These are phyloP conservation scores for Ambrosiella cleistominuta DNA, from an alignment of 2,329 filamentous ascomycete genomes.

Conservation along the genomic window DNA sequence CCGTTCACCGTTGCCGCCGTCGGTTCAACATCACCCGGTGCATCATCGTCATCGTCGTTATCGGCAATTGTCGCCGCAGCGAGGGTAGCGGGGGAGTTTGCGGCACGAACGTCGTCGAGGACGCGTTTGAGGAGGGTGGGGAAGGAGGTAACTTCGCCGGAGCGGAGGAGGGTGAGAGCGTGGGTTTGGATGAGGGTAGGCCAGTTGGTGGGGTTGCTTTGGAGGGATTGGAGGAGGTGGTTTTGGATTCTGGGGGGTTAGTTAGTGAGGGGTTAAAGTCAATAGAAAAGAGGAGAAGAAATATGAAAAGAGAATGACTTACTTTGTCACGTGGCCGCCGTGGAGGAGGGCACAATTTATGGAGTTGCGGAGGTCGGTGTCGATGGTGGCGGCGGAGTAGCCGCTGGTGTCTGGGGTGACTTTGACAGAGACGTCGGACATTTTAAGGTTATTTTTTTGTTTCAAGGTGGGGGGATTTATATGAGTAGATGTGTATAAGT, in stretches of 20 bases:
- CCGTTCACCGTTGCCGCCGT: constrained; percentile 7
- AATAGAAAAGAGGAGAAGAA: neutral
- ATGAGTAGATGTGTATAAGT: no score
- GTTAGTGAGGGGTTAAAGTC: neutral
- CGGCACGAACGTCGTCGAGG: constrained; percentile 42
- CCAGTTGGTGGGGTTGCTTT: constrained; percentile 44
- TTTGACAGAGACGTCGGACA: constrained; percentile 24
- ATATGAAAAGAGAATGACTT: constrained; percentile 15
- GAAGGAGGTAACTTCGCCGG: constrained; percentile 41
- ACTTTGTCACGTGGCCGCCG: constrained; percentile 44
- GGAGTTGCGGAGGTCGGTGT: constrained; percentile 43
- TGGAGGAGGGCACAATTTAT: constrained; percentile 41
- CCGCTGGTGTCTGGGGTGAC: constrained; percentile 40
- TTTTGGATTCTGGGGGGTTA: constrained; percentile 39
- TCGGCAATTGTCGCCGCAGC: constrained; percentile 2
- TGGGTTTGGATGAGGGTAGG: constrained; percentile 41
- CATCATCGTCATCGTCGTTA: constrained; percentile 15
- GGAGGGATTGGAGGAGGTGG: constrained; percentile 41
- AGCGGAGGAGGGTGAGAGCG: constrained; percentile 41
- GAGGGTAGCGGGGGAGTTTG: constrained; percentile 20
- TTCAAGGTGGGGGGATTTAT: no score
- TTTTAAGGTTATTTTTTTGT: neutral
- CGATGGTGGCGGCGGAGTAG: constrained; percentile 42
- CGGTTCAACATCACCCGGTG: neutral
- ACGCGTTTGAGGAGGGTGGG: constrained; percentile 42